These are phyloP conservation scores for Metschnikowia gelsemii DNA, from an alignment of 805 yeast species.

Conservation along the genomic window DNA sequence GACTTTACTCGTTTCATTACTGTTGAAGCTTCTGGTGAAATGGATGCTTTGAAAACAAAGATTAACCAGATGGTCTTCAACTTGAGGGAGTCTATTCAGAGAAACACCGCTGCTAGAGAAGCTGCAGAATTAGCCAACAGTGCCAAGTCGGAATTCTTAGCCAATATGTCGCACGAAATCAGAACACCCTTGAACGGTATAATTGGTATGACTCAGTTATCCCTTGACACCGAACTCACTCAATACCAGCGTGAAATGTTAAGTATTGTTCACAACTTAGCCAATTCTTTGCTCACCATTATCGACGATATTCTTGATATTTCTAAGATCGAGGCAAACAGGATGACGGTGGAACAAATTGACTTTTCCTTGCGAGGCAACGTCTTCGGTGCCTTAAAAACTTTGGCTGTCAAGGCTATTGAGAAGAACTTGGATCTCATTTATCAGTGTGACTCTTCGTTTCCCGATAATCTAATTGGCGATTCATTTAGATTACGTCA, in stretches of 20 bases:
- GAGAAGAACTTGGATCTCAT: slow-evolving; percentile 79
- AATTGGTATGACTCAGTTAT: slow-evolving; percentile 87
- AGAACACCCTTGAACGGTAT: slow-evolving; percentile 93
- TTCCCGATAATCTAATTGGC: slow-evolving; percentile 84
- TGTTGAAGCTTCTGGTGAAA: slow-evolving; percentile 89
- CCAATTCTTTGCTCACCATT: slow-evolving; percentile 79
- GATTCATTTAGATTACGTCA: slow-evolving; percentile 87
- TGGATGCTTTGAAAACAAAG: slow-evolving; percentile 68
- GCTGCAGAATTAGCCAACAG: slow-evolving; percentile 90
- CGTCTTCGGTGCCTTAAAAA: slow-evolving; percentile 85
- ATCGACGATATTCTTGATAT: slow-evolving; percentile 90
- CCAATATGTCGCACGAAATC: slow-evolving; percentile 81
- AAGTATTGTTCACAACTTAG: slow-evolving; percentile 83
- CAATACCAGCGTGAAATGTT: slow-evolving; percentile 92
- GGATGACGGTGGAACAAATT: slow-evolving; percentile 90
- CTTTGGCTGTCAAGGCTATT: slow-evolving; percentile 85
- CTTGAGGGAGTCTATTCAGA: slow-evolving; percentile 82
- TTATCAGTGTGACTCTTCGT: slow-evolving; percentile 80
- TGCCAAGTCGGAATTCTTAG: slow-evolving; percentile 86
- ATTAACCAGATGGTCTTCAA: slow-evolving; percentile 66
- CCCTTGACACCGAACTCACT: slow-evolving; percentile 83
- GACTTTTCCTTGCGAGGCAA: slow-evolving; percentile 85
- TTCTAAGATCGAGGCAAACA: slow-evolving; percentile 88
- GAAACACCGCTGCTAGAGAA: slow-evolving; percentile 91
- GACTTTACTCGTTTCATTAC: slow-evolving; percentile 88